Evolutionary conservation across 2,329 filamentous ascomycete genomes (phyloP).

Genomic region (Penicillium occitanis): DNA sequence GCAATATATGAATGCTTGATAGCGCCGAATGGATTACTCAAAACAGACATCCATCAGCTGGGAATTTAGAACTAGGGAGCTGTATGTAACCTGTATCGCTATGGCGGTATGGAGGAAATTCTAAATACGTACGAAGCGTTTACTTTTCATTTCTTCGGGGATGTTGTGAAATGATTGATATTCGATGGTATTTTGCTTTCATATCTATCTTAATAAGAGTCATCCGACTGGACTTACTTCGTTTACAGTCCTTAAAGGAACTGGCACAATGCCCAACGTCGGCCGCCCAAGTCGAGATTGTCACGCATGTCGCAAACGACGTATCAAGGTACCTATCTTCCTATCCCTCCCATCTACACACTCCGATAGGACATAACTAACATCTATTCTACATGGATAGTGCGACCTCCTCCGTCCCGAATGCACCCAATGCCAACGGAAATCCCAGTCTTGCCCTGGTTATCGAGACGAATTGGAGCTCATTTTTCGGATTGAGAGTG

Average conservation of each 20-base stretch:
- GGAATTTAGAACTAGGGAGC: background rate
- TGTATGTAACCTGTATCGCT: background rate
- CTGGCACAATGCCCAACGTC: background rate
- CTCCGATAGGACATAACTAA: background rate
- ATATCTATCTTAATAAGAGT: too few relatives aligned
- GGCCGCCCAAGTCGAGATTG: background rate
- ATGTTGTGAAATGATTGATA: background rate
- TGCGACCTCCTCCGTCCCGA: constrained; percentile 11
- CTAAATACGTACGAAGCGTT: background rate
- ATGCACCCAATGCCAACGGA: constrained; percentile 9
- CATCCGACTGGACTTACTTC: background rate
- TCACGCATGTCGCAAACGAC: constrained; percentile 3
- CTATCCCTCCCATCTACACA: background rate
- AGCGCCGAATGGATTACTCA: constrained; percentile 10
- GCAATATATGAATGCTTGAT: background rate
- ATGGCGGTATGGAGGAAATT: background rate
- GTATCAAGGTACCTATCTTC: background rate
- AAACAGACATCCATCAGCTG: background rate
- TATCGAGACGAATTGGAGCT: constrained; percentile 14
- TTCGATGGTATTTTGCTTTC: too few relatives aligned
- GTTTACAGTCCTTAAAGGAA: background rate
- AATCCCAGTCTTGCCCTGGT: constrained; percentile 1
- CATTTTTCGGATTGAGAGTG: background rate
- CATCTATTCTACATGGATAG: background rate
- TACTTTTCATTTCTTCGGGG: background rate